Percentiles rank a stretch among this genome's conserved stretches.
These are phyloP conservation scores for Eryngium alpinum DNA, from an alignment of 140 eudicot species.

Conservation along the genomic window DNA sequence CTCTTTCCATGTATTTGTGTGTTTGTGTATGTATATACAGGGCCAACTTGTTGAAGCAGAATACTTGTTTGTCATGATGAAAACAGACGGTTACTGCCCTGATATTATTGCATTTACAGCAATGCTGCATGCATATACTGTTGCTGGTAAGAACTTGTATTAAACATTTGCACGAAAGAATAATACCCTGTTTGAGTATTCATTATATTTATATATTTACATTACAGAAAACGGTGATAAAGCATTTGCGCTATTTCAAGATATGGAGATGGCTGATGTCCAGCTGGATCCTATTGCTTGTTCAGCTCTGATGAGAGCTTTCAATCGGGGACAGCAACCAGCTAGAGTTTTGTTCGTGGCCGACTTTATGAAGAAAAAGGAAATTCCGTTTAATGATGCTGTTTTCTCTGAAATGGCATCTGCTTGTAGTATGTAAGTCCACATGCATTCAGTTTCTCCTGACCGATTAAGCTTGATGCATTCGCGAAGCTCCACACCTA, in stretches of 20 bases:
- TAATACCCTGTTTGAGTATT: neutral
- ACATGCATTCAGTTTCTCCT: neutral
- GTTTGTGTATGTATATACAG: constrained; percentile 29
- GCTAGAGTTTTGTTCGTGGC: constrained; percentile 63
- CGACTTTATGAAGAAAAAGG: constrained; percentile 68
- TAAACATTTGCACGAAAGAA: neutral
- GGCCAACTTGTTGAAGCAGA: constrained; percentile 74
- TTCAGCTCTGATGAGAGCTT: constrained; percentile 88
- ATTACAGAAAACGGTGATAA: constrained; percentile 74
- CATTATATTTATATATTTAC: neutral
- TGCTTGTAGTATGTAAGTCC: constrained; percentile 85
- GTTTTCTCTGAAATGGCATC: constrained; percentile 71
- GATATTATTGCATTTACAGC: constrained; percentile 85
- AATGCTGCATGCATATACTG: constrained; percentile 75
- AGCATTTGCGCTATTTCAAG: constrained; percentile 67
- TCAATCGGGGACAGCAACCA: constrained; percentile 66
- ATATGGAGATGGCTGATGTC: constrained; percentile 65
- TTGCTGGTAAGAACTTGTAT: constrained; percentile 44
- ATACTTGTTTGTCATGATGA: constrained; percentile 63
- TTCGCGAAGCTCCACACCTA: neutral
- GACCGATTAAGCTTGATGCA: neutral
- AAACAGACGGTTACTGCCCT: constrained; percentile 46
- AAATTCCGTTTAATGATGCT: constrained; percentile 60
- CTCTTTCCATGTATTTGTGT: too few relatives aligned
- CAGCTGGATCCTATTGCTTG: constrained; percentile 86